A percentile compares a stretch with the other conserved stretches of the same genome.
phyloP scores from a whole-genome alignment of 108 stramenopile genomes.

The Schizochytrium sp. region DNA sequence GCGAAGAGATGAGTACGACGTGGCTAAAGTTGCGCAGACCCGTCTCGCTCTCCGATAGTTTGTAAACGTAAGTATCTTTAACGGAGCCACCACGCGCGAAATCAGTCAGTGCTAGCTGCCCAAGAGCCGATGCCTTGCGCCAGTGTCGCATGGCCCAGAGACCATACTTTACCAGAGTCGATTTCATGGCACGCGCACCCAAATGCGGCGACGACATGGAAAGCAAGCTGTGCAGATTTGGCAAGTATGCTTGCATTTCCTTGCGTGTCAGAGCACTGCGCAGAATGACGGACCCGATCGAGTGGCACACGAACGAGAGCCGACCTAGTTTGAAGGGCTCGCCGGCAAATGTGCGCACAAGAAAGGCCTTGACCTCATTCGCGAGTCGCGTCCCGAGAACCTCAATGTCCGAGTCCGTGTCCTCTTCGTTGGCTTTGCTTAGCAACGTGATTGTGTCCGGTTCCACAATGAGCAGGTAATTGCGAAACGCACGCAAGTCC shows the following conservation, averaged over 20 bases:
- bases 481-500: slow-evolving; percentile 23
- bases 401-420: background rate
- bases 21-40: slow-evolving; percentile 6
- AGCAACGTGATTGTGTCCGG: background rate
- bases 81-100: background rate
- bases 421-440: background rate
- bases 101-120: slow-evolving; percentile 19
- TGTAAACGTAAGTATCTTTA: background rate
- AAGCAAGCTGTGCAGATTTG: slow-evolving; percentile 1
- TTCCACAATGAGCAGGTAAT: slow-evolving; percentile 19
- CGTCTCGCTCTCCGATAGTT: background rate
- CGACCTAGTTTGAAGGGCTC: background rate
- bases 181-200: background rate
- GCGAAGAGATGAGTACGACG: slow-evolving; percentile 20
- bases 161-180: slow-evolving; percentile 20
- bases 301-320: slow-evolving; percentile 26
- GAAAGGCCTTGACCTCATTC: background rate
- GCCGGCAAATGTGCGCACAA: background rate
- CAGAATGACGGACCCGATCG: slow-evolving; percentile 24
- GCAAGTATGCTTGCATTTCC: background rate
- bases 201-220: slow-evolving; percentile 26
- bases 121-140: background rate
- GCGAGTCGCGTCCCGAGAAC: background rate
- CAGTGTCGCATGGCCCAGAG: slow-evolving; percentile 21
- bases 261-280: background rate